Conservation (phyloP, 2,329 filamentous ascomycete species). For the Apiospora hydei region DNA sequence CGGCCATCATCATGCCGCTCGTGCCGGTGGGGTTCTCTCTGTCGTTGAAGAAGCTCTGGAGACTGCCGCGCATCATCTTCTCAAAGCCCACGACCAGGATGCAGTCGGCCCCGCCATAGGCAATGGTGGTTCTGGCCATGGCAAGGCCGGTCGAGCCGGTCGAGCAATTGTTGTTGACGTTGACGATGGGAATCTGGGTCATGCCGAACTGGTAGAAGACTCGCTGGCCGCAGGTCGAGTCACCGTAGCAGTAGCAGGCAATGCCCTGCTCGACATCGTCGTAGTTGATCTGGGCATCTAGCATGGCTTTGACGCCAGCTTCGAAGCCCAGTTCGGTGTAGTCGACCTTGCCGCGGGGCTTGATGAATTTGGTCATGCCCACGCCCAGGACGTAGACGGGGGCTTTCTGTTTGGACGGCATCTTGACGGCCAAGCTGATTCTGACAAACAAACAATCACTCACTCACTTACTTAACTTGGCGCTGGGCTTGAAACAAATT, state of each 20-base stretch:
- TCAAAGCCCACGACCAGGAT: slow-evolving; percentile 94
- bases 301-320: slow-evolving; percentile 86
- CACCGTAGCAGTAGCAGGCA: slow-evolving; percentile 98
- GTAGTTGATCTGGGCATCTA: slow-evolving; percentile 89
- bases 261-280: slow-evolving; percentile 95
- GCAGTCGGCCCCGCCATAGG: slow-evolving; percentile 83
- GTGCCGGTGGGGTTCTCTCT: slow-evolving; percentile 80
- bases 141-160: slow-evolving; percentile 92
- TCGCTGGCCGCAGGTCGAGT: slow-evolving; percentile 92
- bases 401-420: slow-evolving; percentile 59
- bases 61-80: slow-evolving; percentile 94
- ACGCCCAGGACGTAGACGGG: slow-evolving; percentile 90
- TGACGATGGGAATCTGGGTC: slow-evolving; percentile 95
- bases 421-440: slow-evolving; percentile 41
- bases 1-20: slow-evolving; percentile 78
- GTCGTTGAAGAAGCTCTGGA: slow-evolving; percentile 86
- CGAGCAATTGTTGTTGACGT: slow-evolving; percentile 98
- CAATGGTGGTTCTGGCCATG: slow-evolving; percentile 82
- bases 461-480: neutral
- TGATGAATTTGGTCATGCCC: slow-evolving; percentile 99
- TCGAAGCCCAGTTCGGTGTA: slow-evolving; percentile 96
- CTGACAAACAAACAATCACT: neutral
- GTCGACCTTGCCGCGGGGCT: slow-evolving; percentile 91
- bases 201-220: slow-evolving; percentile 99
- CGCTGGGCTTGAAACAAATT: neutral